A percentile compares a stretch with the other conserved stretches of the same genome.
Conservation (phyloP, 106 monocot species). For the Dendrobium huoshanense region DNA sequence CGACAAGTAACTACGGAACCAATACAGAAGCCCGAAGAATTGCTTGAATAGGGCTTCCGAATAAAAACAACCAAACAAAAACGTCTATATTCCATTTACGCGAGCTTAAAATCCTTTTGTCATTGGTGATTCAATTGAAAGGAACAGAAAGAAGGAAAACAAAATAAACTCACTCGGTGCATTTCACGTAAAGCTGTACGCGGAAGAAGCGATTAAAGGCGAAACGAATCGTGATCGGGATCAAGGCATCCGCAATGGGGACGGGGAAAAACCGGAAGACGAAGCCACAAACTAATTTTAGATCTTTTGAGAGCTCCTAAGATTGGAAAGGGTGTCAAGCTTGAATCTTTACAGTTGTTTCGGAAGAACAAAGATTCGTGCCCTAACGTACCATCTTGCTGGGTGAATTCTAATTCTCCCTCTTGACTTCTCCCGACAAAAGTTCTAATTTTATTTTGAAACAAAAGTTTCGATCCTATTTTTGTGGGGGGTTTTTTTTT, state of each 20-base stretch:
- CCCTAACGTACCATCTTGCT: constrained; percentile 9
- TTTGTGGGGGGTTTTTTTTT: not conserved
- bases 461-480: not conserved
- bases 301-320: not conserved
- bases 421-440: constrained; percentile 2
- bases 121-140: not conserved
- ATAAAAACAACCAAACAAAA: not conserved
- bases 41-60: not conserved
- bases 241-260: not conserved
- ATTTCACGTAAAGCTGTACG: not conserved
- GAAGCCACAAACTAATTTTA: not conserved
- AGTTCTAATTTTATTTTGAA: constrained; percentile 4
- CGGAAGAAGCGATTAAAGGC: not conserved
- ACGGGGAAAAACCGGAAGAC: not conserved
- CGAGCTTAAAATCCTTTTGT: not conserved
- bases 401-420: not conserved
- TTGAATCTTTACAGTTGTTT: not conserved
- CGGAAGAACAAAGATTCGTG: constrained; percentile 10
- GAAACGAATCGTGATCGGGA: not conserved
- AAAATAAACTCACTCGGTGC: not conserved
- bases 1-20: not conserved
- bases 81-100: not conserved
- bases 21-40: not conserved
- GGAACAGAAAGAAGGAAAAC: not conserved
- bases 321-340: not conserved